These are phyloP conservation scores for Centaurea solstitialis DNA, from an alignment of 129 eudicot genomes.

Conservation along the genomic window DNA sequence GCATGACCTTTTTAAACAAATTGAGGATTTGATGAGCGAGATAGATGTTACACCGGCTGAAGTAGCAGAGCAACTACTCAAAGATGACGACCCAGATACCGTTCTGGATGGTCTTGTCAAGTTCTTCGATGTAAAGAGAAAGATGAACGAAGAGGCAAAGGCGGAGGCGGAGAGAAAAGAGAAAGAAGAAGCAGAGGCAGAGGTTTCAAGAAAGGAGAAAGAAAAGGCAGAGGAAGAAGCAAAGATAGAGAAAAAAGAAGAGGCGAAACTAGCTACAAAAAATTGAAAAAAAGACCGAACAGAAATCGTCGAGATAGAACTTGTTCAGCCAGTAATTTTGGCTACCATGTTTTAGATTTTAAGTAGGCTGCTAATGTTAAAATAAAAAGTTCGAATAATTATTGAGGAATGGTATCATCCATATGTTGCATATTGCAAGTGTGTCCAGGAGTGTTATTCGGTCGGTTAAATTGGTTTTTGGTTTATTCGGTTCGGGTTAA, in stretches of 20 bases:
- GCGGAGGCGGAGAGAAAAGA: constrained; percentile 1
- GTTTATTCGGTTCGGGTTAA: too few relatives aligned
- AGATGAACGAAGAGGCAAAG: constrained; percentile 35
- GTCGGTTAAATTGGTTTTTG: too few relatives aligned
- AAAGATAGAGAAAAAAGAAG: neutral
- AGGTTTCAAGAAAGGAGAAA: neutral
- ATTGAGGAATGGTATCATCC: too few relatives aligned
- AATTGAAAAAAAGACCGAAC: too few relatives aligned
- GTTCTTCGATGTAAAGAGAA: constrained; percentile 44
- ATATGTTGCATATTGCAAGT: too few relatives aligned
- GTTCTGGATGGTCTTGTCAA: constrained; percentile 47
- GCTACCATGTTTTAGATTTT: too few relatives aligned
- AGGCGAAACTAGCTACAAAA: neutral
- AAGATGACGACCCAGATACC: constrained; percentile 44
- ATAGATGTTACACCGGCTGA: constrained; percentile 65
- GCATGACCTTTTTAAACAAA: constrained; percentile 41
- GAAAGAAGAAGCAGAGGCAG: neutral
- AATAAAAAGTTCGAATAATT: too few relatives aligned
- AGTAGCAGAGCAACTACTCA: constrained; percentile 72
- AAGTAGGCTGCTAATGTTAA: too few relatives aligned
- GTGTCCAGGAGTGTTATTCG: too few relatives aligned
- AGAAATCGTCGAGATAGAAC: too few relatives aligned
- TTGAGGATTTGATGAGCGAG: constrained; percentile 43
- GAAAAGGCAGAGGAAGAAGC: neutral
- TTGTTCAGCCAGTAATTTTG: too few relatives aligned